A percentile compares a stretch with the other conserved stretches of the same genome.
Evolutionary conservation across 2,329 filamentous ascomycete genomes (phyloP).

Genomic region (Ophiostoma perfectum): DNA sequence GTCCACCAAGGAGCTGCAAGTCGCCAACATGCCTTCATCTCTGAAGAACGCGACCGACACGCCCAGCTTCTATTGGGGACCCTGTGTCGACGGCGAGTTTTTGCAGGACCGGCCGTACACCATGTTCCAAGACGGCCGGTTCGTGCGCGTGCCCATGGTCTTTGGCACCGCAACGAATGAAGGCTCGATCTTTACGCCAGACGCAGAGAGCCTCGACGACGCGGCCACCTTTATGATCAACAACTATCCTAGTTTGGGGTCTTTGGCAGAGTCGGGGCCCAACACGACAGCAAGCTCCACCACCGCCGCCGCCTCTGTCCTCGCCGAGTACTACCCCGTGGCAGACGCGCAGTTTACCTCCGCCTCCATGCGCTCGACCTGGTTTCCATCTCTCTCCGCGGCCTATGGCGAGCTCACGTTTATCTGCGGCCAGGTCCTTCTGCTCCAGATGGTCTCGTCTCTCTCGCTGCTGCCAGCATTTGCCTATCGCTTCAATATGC

Average conservation of each 20-base stretch:
- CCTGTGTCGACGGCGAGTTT: slow-evolving; percentile 45
- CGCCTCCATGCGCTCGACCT: neutral
- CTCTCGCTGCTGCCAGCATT: neutral
- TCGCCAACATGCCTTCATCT: neutral
- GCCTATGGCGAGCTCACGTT: neutral
- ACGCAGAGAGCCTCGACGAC: neutral
- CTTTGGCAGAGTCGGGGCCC: neutral
- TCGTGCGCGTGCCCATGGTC: slow-evolving; percentile 42
- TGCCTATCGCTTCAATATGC: slow-evolving; percentile 4
- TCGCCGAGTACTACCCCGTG: neutral
- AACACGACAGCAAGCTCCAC: neutral
- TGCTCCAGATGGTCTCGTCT: neutral
- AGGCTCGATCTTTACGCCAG: neutral
- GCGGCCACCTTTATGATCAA: neutral
- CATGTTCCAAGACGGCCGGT: slow-evolving; percentile 38
- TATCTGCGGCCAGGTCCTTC: neutral
- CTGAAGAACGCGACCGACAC: neutral
- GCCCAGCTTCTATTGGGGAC: slow-evolving; percentile 45
- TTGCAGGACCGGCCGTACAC: slow-evolving; percentile 40
- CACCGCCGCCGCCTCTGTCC: neutral
- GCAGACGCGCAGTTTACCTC: neutral
- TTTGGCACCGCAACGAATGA: slow-evolving; percentile 34
- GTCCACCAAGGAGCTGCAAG: neutral
- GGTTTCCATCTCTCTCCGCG: neutral
- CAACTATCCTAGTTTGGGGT: neutral